Conservation (phyloP, 176 grass and related monocot genomes). For the Zoysia japonica region DNA sequence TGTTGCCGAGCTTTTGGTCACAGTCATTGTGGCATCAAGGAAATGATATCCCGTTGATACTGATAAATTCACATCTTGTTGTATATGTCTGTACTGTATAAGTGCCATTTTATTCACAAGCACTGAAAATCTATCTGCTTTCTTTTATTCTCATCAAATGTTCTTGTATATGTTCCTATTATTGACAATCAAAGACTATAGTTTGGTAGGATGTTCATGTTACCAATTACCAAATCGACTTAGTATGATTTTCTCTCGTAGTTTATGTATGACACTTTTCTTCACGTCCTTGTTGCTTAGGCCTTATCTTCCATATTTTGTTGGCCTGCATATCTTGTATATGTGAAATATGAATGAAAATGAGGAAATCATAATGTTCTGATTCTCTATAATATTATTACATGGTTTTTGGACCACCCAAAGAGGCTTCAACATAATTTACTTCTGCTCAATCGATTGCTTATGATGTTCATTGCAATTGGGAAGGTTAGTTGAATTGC, state of each 20-base stretch:
- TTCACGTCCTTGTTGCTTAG: not conserved
- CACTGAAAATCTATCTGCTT: not conserved
- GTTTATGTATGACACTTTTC: not conserved
- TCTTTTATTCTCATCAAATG: not conserved
- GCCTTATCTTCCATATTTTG: not conserved
- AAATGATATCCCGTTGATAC: constrained; percentile 26
- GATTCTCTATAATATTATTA: not conserved
- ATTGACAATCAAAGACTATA: not conserved
- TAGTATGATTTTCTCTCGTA: constrained; percentile 2
- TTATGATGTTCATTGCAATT: not conserved
- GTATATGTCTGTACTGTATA: constrained; percentile 24
- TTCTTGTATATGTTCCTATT: not conserved
- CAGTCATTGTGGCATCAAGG: constrained; percentile 23
- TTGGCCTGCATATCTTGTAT: not conserved
- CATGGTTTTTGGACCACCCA: not conserved
- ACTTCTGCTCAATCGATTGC: not conserved
- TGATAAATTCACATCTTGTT: constrained; percentile 22
- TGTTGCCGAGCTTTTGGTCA: constrained; percentile 46
- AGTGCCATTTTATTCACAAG: not conserved
- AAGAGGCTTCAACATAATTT: not conserved
- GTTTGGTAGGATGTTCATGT: not conserved
- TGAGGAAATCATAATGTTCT: not conserved
- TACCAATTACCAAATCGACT: not conserved
- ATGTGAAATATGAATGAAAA: not conserved
- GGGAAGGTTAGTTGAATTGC: too few relatives aligned